phyloP scores from a whole-genome alignment of 208 protist species.

The Acanthamoeba pearcei region DNA sequence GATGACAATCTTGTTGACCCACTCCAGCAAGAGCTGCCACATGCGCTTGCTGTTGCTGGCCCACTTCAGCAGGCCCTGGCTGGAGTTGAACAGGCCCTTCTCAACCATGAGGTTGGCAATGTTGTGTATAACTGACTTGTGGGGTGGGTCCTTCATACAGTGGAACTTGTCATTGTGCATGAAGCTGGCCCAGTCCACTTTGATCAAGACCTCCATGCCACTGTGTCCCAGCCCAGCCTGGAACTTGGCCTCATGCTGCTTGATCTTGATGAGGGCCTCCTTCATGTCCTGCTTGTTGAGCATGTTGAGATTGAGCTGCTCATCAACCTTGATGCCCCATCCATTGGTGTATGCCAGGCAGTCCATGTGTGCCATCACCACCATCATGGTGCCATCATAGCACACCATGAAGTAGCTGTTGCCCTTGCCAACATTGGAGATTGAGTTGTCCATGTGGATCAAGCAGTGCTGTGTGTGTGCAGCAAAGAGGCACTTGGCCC shows the following conservation, averaged over 20 bases:
- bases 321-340: slow-evolving; percentile 30
- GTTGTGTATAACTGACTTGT: neutral
- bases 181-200: slow-evolving; percentile 2
- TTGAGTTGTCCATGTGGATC: neutral
- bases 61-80: neutral
- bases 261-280: neutral
- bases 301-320: neutral
- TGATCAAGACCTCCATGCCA: neutral
- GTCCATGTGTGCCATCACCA: slow-evolving; percentile 25
- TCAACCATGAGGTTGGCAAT: neutral
- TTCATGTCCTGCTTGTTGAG: neutral
- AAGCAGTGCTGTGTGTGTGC: neutral
- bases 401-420: slow-evolving; percentile 20
- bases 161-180: neutral
- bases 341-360: neutral
- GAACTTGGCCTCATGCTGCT: neutral
- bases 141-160: neutral
- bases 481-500: neutral
- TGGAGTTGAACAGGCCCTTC: neutral
- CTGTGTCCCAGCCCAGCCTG: neutral
- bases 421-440: neutral
- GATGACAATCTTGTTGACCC: slow-evolving; percentile 22
- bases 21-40: neutral
- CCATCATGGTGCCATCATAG: neutral
- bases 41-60: neutral